Conservation (phyloP, 371 early-diverging fungal genomes). For the Racocetra persica region DNA sequence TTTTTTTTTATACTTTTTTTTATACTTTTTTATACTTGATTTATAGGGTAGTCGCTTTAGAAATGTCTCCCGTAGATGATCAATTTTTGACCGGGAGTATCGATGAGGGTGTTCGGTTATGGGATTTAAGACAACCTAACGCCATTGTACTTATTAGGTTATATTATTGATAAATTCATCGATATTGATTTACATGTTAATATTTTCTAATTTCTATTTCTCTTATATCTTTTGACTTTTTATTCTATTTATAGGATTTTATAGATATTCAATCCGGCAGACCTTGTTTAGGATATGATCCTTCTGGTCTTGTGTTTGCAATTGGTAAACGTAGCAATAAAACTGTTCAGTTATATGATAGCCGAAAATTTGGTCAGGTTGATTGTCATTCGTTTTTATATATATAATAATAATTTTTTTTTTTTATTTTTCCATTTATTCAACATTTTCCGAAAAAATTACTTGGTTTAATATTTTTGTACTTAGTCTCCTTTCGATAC, state of each 20-base stretch:
- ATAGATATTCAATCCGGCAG: slow-evolving; percentile 54
- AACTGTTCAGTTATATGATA: slow-evolving; percentile 74
- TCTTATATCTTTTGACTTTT: neutral
- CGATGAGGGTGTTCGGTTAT: slow-evolving; percentile 78
- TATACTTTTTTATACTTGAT: too few relatives aligned
- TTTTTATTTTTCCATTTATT: neutral
- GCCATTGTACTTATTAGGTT: slow-evolving; percentile 49
- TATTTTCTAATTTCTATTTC: neutral
- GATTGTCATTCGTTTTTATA: neutral
- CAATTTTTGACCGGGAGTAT: slow-evolving; percentile 73
- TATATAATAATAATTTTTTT: neutral
- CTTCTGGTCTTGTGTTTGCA: slow-evolving; percentile 81
- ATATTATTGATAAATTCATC: neutral
- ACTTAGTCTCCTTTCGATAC: slow-evolving; percentile 52
- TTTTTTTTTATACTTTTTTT: too few relatives aligned
- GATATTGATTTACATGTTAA: neutral
- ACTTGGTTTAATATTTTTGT: slow-evolving; percentile 9
- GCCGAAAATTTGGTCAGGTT: slow-evolving; percentile 65
- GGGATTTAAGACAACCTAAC: slow-evolving; percentile 76
- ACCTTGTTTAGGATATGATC: slow-evolving; percentile 82
- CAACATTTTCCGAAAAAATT: neutral
- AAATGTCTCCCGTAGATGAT: slow-evolving; percentile 84
- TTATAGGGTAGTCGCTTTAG: slow-evolving; percentile 72
- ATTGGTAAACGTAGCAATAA: slow-evolving; percentile 57
- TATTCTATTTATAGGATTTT: slow-evolving; percentile 54